These are phyloP conservation scores for Fusarium caatingaense DNA, from an alignment of 2,329 filamentous ascomycete genomes.

Conservation along the genomic window DNA sequence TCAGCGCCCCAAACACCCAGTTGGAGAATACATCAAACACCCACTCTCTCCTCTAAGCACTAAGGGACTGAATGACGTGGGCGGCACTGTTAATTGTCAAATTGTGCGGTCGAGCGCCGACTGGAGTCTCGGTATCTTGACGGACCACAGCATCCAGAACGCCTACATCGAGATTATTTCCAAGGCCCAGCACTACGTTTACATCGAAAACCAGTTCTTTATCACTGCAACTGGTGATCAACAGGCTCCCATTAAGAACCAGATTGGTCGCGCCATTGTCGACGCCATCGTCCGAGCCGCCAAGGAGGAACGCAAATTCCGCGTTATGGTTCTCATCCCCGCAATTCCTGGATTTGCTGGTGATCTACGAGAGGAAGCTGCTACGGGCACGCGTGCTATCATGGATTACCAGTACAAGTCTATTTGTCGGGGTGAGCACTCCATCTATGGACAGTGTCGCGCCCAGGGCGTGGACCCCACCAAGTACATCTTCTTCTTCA, in stretches of 20 bases:
- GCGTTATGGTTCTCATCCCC: constrained; percentile 90
- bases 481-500: constrained; percentile 92
- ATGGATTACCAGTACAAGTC: constrained; percentile 99
- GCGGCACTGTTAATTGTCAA: constrained; percentile 85
- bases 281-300: constrained; percentile 86
- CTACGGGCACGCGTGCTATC: constrained; percentile 88
- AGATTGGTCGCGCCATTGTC: constrained; percentile 88
- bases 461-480: constrained; percentile 80
- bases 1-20: constrained; percentile 87
- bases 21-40: constrained; percentile 87
- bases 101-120: constrained; percentile 90
- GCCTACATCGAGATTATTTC: constrained; percentile 87
- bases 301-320: constrained; percentile 87
- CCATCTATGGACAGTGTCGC: constrained; percentile 83
- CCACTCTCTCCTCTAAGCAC: constrained; percentile 75
- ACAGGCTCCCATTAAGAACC: constrained; percentile 87
- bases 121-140: constrained; percentile 92
- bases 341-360: constrained; percentile 94
- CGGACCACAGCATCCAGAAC: constrained; percentile 87
- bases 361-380: constrained; percentile 84
- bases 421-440: constrained; percentile 90
- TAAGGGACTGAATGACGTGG: constrained; percentile 73
- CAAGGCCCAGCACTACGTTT: constrained; percentile 91
- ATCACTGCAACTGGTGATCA: constrained; percentile 93
- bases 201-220: constrained; percentile 99